phyloP scores from a whole-genome alignment of 805 yeast genomes.

The Wickerhamomyces silvicola region DNA sequence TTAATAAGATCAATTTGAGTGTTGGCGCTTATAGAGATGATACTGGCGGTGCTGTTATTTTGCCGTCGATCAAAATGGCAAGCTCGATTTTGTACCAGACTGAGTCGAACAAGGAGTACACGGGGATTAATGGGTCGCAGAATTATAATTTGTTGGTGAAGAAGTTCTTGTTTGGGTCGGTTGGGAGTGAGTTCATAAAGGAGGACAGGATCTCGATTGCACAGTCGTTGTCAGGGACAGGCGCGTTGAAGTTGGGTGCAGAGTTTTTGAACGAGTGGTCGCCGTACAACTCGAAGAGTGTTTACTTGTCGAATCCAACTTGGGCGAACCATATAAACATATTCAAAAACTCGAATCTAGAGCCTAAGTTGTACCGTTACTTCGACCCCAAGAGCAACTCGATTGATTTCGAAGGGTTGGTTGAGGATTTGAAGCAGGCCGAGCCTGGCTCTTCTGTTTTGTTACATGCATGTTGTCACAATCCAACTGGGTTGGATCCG shows the following conservation, averaged over 20 bases:
- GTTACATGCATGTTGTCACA: conserved; percentile 93
- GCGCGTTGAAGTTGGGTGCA: conserved; percentile 81
- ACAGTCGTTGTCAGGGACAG: conserved; percentile 94
- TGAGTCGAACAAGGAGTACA: conserved; percentile 69
- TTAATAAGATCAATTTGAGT: conserved; percentile 44
- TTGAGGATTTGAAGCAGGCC: conserved; percentile 49
- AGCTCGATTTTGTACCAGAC: conserved; percentile 43
- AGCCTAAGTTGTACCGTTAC: conserved; percentile 59
- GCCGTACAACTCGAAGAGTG: conserved; percentile 33
- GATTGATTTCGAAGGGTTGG: conserved; percentile 59
- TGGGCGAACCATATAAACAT: conserved; percentile 93
- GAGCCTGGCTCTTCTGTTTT: conserved; percentile 59
- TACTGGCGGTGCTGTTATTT: conserved; percentile 80
- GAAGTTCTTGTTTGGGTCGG: conserved; percentile 65
- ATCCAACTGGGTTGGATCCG: conserved; percentile 95
- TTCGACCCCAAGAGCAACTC: conserved; percentile 57
- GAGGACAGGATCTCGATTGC: conserved; percentile 66
- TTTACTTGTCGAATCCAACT: conserved; percentile 80
- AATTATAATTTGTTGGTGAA: conserved; percentile 61
- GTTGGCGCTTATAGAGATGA: conserved; percentile 85
- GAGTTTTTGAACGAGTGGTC: conserved; percentile 66
- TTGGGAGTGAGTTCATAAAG: conserved; percentile 46
- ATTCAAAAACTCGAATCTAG: conserved; percentile 65
- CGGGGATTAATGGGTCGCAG: conserved; percentile 77
- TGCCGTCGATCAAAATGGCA: conserved; percentile 68